These are phyloP conservation scores for Linnemannia hyalina DNA, from an alignment of 192 early-diverging fungal genomes.

Conservation along the genomic window DNA sequence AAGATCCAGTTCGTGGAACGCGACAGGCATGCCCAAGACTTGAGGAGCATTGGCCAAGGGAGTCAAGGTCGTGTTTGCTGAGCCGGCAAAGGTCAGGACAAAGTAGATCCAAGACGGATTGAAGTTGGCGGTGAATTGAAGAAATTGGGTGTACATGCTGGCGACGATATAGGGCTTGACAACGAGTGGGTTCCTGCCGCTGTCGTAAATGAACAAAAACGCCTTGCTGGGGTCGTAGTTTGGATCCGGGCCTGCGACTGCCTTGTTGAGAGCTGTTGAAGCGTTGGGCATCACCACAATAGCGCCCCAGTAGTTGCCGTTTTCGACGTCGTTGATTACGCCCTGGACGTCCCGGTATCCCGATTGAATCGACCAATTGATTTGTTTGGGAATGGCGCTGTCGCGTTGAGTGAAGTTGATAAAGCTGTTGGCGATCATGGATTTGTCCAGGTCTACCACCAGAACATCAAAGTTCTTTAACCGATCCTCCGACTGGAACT, in stretches of 20 bases:
- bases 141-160: constrained; percentile 45
- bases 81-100: constrained; percentile 20
- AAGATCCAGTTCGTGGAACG: constrained; percentile 40
- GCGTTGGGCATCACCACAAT: constrained; percentile 36
- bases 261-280: constrained; percentile 30
- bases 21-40: constrained; percentile 35
- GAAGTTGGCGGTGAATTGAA: constrained; percentile 34
- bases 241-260: constrained; percentile 15
- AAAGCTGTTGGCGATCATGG: constrained; percentile 40
- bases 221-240: constrained; percentile 45
- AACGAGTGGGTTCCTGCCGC: constrained; percentile 35
- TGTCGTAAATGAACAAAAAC: constrained; percentile 46
- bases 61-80: constrained; percentile 21
- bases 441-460: constrained; percentile 44
- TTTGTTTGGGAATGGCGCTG: constrained; percentile 6
- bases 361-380: constrained; percentile 37
- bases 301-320: constrained; percentile 53
- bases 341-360: constrained; percentile 17
- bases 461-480: constrained; percentile 30
- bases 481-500: constrained; percentile 18
- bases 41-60: constrained; percentile 25
- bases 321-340: constrained; percentile 32
- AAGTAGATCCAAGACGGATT: constrained; percentile 42
- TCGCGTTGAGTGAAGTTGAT: constrained; percentile 43
- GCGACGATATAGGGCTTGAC: constrained; percentile 42